phyloP scores from a whole-genome alignment of 192 early-diverging fungal species.

The Dispira simplex region DNA sequence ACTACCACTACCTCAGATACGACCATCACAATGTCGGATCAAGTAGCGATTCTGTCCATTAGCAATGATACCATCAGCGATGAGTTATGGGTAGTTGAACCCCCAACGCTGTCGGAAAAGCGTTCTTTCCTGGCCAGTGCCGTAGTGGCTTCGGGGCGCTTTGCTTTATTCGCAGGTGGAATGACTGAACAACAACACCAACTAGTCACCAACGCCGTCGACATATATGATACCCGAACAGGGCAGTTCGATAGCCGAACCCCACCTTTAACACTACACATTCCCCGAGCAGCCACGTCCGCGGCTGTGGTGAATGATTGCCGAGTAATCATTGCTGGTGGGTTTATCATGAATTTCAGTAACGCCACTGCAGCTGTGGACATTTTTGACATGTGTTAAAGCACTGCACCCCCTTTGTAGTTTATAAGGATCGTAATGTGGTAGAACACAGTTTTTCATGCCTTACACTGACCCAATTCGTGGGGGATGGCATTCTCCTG shows the following conservation, averaged over 20 bases:
- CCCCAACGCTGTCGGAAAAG: slow-evolving; percentile 1
- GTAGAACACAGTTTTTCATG: too few relatives aligned
- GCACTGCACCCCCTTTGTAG: too few relatives aligned
- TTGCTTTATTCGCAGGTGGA: slow-evolving; percentile 2
- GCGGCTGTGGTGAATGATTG: slow-evolving; percentile 2
- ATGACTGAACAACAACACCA: not conserved
- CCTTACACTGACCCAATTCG: too few relatives aligned
- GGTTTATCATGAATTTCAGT: not conserved
- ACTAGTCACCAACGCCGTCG: slow-evolving; percentile 9
- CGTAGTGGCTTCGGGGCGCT: not conserved
- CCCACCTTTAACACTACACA: not conserved
- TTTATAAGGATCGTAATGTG: too few relatives aligned
- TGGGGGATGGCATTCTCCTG: too few relatives aligned
- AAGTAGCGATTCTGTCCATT: slow-evolving; percentile 1
- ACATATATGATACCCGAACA: not conserved
- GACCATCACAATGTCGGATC: not conserved
- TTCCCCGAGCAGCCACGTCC: not conserved
- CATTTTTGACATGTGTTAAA: slow-evolving; percentile 11
- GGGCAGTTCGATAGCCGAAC: not conserved
- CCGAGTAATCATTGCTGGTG: slow-evolving; percentile 6
- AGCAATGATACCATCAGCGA: not conserved
- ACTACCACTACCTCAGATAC: not conserved
- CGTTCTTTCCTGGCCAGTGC: slow-evolving; percentile 1
- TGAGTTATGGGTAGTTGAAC: not conserved
- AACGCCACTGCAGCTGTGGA: slow-evolving; percentile 8